Evolutionary conservation across 2,329 filamentous ascomycete species (phyloP).

Genomic region (Colletotrichum melonis): DNA sequence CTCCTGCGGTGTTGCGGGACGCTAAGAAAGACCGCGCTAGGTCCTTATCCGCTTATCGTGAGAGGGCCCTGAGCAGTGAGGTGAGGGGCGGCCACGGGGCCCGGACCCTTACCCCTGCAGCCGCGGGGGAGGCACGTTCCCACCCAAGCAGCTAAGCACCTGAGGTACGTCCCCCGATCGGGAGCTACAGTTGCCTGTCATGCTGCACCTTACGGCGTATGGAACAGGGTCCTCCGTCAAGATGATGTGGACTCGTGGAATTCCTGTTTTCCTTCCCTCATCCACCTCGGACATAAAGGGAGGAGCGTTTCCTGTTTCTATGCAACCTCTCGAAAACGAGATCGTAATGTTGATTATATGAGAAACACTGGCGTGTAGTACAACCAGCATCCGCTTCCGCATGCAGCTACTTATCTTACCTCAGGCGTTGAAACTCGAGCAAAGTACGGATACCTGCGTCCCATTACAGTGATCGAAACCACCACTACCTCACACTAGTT

Average conservation of each 20-base stretch:
- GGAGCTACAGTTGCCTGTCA: neutral
- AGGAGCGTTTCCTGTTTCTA: neutral
- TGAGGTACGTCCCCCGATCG: neutral
- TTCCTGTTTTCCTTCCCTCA: neutral
- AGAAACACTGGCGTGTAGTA: neutral
- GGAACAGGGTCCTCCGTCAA: conserved; percentile 2
- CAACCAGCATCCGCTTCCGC: neutral
- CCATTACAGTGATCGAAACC: neutral
- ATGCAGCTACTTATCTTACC: neutral
- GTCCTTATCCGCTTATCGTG: conserved; percentile 10
- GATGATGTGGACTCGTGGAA: neutral
- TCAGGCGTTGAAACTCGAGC: neutral
- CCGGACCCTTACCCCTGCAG: conserved; percentile 6
- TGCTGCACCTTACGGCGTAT: no score
- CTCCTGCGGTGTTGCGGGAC: conserved; percentile 5
- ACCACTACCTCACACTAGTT: no score
- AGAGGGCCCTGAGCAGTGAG: neutral
- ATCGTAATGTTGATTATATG: neutral
- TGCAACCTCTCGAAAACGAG: neutral
- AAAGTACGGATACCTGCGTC: neutral
- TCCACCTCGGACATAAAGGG: neutral
- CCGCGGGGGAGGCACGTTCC: conserved; percentile 8
- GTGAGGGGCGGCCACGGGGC: neutral
- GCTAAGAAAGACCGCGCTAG: conserved; percentile 4
- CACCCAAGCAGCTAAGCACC: neutral